phyloP scores from a whole-genome alignment of 83 land plant species.

The Picea abies region DNA sequence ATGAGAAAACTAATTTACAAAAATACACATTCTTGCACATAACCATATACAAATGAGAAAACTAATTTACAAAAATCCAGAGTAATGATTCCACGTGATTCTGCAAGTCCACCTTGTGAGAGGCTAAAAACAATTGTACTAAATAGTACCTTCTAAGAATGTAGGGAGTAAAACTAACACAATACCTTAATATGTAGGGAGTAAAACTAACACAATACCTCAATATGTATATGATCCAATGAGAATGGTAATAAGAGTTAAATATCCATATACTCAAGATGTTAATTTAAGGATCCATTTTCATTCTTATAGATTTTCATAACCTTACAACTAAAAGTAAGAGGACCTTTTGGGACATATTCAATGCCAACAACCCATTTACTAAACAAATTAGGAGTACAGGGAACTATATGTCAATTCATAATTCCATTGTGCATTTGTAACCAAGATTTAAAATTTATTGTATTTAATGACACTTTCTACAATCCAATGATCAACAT shows the following conservation, averaged over 20 bases:
- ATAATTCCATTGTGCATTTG: too few species aligned
- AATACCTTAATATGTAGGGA: too few species aligned
- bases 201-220: neutral
- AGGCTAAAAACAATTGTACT: neutral
- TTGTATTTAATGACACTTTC: too few species aligned
- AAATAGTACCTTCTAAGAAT: neutral
- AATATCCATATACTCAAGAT: neutral
- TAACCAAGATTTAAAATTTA: too few species aligned
- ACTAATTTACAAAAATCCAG: neutral
- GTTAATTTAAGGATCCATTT: constrained; percentile 50
- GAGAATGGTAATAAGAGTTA: constrained; percentile 13
- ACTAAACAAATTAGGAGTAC: constrained; percentile 49
- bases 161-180: neutral
- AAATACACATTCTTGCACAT: too few species aligned
- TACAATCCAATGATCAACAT: too few species aligned
- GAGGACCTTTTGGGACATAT: constrained; percentile 58
- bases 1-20: too few species aligned
- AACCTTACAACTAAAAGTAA: constrained; percentile 53
- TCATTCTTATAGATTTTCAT: constrained; percentile 34
- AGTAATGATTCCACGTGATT: neutral
- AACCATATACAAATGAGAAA: neutral
- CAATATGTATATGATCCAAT: neutral
- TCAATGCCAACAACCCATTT: constrained; percentile 40
- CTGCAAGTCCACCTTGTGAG: neutral
- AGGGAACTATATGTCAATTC: constrained; percentile 30